Evolutionary conservation across 2,329 filamentous ascomycete genomes (phyloP).

Genomic region (Colletotrichum karsti): DNA sequence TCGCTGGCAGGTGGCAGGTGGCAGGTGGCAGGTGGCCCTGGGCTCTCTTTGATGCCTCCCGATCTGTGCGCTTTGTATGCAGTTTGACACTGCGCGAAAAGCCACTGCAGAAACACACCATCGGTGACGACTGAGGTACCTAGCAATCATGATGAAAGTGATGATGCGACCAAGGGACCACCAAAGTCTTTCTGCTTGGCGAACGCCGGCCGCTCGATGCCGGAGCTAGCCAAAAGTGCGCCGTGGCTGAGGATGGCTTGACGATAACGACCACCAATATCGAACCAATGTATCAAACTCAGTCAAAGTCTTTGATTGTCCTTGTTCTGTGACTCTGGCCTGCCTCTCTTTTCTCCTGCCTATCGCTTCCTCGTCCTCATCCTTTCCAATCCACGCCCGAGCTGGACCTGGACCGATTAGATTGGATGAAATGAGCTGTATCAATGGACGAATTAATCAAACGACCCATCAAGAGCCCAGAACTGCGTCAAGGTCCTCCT

Average conservation of each 20-base stretch:
- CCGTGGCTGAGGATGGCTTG: not conserved
- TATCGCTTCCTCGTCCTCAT: not conserved
- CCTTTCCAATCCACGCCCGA: not conserved
- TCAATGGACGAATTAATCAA: not conserved
- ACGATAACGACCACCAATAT: not conserved
- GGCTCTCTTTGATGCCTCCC: not conserved
- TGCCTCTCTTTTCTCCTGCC: not conserved
- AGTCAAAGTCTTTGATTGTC: not conserved
- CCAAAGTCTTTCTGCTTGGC: conserved; percentile 6
- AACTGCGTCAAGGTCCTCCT: not conserved
- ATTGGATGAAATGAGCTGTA: conserved; percentile 1
- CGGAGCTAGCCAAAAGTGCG: conserved; percentile 21
- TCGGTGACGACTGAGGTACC: not conserved
- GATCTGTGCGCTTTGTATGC: not conserved
- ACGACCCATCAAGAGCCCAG: not conserved
- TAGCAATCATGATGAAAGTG: not conserved
- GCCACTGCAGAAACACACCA: not conserved
- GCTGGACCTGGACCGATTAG: not conserved
- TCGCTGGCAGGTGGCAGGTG: not conserved
- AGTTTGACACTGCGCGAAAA: not conserved
- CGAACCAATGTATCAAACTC: not conserved
- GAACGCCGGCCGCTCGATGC: conserved; percentile 14
- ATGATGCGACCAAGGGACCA: not conserved
- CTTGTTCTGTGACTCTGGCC: not conserved
- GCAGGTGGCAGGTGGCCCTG: not conserved